A percentile compares a stretch with the other conserved stretches of the same genome.
Evolutionary conservation across 2,329 filamentous ascomycete species (phyloP).

Genomic region (Anisogramma anomala): DNA sequence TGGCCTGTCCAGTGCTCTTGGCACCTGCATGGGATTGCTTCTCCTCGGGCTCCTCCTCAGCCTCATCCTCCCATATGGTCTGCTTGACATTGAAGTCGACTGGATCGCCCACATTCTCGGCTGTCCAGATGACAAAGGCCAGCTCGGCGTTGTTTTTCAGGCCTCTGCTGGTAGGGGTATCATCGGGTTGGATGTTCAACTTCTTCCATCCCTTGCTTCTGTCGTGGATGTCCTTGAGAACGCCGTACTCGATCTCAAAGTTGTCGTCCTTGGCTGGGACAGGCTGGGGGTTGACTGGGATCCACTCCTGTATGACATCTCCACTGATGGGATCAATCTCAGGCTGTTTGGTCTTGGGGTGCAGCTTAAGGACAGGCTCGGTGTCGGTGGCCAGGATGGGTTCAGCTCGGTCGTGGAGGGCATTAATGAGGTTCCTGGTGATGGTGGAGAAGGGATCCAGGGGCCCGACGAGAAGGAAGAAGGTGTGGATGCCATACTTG

Average conservation of each 20-base stretch:
- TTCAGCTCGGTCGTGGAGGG: slow-evolving; percentile 43
- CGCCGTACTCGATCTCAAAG: slow-evolving; percentile 33
- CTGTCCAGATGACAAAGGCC: slow-evolving; percentile 36
- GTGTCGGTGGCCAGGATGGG: slow-evolving; percentile 31
- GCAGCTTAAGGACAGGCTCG: slow-evolving; percentile 21
- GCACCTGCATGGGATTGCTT: neutral
- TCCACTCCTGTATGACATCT: neutral
- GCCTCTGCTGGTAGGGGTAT: slow-evolving; percentile 31
- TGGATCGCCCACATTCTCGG: slow-evolving; percentile 27
- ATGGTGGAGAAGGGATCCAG: slow-evolving; percentile 44
- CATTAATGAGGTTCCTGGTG: slow-evolving; percentile 44
- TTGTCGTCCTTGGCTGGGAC: slow-evolving; percentile 32
- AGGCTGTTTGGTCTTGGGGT: neutral
- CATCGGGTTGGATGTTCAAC: slow-evolving; percentile 27
- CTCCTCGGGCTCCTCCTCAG: slow-evolving; percentile 25
- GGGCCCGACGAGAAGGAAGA: slow-evolving; percentile 55
- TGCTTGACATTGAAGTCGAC: slow-evolving; percentile 34
- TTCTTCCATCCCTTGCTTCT: slow-evolving; percentile 37
- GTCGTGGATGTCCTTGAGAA: slow-evolving; percentile 34
- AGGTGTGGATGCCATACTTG: slow-evolving; percentile 60
- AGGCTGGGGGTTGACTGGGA: slow-evolving; percentile 13
- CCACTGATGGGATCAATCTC: neutral
- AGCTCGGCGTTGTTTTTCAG: slow-evolving; percentile 37
- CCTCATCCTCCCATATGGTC: slow-evolving; percentile 31
- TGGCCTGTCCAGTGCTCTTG: slow-evolving; percentile 21